Evolutionary conservation across 2,329 filamentous ascomycete genomes (phyloP), one percentile per base, ranked within the genome.

Genomic region (Beauveria bassiana): DNA sequence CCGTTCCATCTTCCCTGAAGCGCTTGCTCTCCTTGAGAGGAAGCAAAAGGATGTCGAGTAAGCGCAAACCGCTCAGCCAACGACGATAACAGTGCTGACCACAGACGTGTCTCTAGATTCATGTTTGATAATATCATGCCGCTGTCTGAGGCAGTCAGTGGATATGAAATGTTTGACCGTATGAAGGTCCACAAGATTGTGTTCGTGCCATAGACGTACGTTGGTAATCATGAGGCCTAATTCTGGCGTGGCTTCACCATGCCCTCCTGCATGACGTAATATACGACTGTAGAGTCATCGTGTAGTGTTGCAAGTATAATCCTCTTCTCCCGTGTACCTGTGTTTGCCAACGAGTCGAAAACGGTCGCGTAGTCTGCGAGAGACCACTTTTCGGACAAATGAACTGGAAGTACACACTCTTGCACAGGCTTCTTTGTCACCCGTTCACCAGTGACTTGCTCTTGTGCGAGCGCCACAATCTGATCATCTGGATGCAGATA

Each of bases 401-500:
- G 86, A 58, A 87, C 84, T 3, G 91, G 88, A 53, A 93, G 74
- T 26, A 95, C 86, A 89, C 89, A 93, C 75, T 93, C 90, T 50
- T 78, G 72, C 73, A 89, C 84, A 2, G 84, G 79, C 16, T 72
- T 75, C 68, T 83, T 81, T 14, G 66, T 62, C 18, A 82, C 74
- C 49, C 72, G 72, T 61, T 77, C 72, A 16, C 78, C 78, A 1
- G 75, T 75, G 14, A 76, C 73, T 65, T 79, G 78, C 65, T 86
- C 84, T 34, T 80, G 78, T 66, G 87, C 86, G 61, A 93, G 78
- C 61, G 89, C 81, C 65, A 84, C 86, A 65, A 90, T 86, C 74
- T 93, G 90, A 74, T 93, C 90, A 71, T 95, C 90, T 1, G 90
- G 90, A 69, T 95, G 89, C 57, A 90, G 79, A 73, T 95, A 93